Conservation (phyloP, 805 yeast species). For the Ogataea parapolymorpha region DNA sequence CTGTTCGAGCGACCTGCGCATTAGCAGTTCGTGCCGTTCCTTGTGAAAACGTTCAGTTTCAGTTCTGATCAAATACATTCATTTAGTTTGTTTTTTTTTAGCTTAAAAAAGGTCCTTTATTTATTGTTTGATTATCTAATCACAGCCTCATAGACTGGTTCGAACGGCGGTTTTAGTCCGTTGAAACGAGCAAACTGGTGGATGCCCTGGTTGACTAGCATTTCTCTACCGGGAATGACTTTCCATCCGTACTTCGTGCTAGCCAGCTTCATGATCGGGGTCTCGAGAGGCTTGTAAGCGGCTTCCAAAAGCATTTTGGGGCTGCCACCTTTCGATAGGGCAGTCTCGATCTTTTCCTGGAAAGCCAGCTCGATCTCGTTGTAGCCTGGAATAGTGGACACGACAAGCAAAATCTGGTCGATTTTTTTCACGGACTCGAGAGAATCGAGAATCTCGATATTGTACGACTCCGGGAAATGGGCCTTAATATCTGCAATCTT, state of each 20-base stretch:
- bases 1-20: slow-evolving; percentile 9
- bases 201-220: slow-evolving; percentile 92
- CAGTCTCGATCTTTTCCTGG: slow-evolving; percentile 43
- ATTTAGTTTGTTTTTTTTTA: slow-evolving; percentile 1
- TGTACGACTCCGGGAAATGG: slow-evolving; percentile 55
- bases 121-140: slow-evolving; percentile 3
- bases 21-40: background rate
- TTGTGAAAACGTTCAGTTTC: slow-evolving; percentile 3
- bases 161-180: slow-evolving; percentile 60
- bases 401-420: slow-evolving; percentile 55
- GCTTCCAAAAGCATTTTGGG: slow-evolving; percentile 75
- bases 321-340: slow-evolving; percentile 44
- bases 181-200: slow-evolving; percentile 82
- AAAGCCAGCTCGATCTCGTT: slow-evolving; percentile 57
- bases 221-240: slow-evolving; percentile 87
- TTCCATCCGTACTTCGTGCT: slow-evolving; percentile 60
- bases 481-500: slow-evolving; percentile 58
- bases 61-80: slow-evolving; percentile 8
- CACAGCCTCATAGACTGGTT: slow-evolving; percentile 61
- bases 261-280: slow-evolving; percentile 84
- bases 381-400: slow-evolving; percentile 84
- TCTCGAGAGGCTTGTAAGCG: slow-evolving; percentile 85
- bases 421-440: slow-evolving; percentile 42
- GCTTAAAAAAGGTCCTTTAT: background rate
- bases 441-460: slow-evolving; percentile 55